Evolutionary conservation across 1,284 basidiomycete species (phyloP), one percentile per base, ranked within the genome.

Genomic region (Boletus smithii): DNA sequence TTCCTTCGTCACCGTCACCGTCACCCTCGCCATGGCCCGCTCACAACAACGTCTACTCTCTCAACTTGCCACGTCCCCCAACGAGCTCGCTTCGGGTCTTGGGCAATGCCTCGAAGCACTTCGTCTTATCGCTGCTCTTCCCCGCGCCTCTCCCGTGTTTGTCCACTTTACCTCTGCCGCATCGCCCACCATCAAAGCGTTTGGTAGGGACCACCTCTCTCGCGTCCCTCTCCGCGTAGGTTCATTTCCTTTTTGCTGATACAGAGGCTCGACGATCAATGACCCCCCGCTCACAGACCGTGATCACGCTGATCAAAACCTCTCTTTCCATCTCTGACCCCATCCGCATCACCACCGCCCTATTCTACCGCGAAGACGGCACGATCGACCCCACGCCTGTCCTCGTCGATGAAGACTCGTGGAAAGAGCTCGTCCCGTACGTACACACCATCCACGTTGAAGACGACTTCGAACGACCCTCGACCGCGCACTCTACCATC

Each of bases 101-200:
- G 65, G 59, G 0, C 66, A 65, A 22, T 65, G 62, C 23, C 54
- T 62, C n/a, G 60, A 67, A 32, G 66, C 61, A 0, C 62, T 64
- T 5, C 58, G 62, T 7, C 61, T 68, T 24, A 54, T 67, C 46
- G 60, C 62, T 23, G 53, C 54, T 1, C 53, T 67, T 8, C 61
- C 62, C 0, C 52, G 64, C 17, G 42, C 61, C 5, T 68, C 63
- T 0, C 62, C 66, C 11, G 44, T 64, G 4, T 57, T 54, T 3
- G 52, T 67, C 14, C 53, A 58, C 36, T 68, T 66, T 11, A 26
- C 42, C 9, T 54, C 53, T 20, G 10, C 45, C 17, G 14, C 40
- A 9, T 53, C 59, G 16, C 47, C 58, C 17, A 48, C 44, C 10
- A 52, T 46, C 50, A 67, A 67, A 18, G 66, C 63, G 0, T 64